Percentiles rank a stretch among this genome's conserved stretches.
Evolutionary conservation across 257 asterid genomes (phyloP).

Genomic region (Anisodus acutangulus): DNA sequence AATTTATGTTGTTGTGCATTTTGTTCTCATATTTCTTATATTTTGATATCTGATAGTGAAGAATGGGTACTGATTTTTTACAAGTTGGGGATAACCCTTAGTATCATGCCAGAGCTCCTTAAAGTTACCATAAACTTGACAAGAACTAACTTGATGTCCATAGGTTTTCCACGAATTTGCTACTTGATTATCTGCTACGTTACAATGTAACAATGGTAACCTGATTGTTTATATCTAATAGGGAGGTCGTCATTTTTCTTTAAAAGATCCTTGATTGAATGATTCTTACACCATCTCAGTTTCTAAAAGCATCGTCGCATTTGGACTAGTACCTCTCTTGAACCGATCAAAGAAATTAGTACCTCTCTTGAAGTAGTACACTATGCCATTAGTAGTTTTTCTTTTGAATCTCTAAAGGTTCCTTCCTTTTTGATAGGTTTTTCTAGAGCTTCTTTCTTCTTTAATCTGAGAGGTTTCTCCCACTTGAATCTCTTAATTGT

Average conservation of each 20-base stretch:
- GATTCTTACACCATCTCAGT: background rate
- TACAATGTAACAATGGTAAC: background rate
- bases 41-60: background rate
- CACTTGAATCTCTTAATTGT: conserved; percentile 6
- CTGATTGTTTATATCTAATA: background rate
- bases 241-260: background rate
- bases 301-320: background rate
- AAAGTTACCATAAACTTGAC: background rate
- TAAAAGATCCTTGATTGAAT: background rate
- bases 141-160: conserved; percentile 12
- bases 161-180: background rate
- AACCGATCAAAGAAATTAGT: background rate
- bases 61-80: background rate
- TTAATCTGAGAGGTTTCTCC: conserved; percentile 20
- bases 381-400: background rate
- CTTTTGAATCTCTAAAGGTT: background rate
- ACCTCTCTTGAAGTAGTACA: background rate
- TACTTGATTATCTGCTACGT: background rate
- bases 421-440: background rate
- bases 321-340: background rate
- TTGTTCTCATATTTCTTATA: background rate
- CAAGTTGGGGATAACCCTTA: background rate
- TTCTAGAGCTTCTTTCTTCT: background rate
- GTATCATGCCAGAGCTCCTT: background rate
- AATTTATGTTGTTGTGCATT: background rate